phyloP scores from a whole-genome alignment of 495 filamentous ascomycete genomes.

The Penicillium coprophilum region DNA sequence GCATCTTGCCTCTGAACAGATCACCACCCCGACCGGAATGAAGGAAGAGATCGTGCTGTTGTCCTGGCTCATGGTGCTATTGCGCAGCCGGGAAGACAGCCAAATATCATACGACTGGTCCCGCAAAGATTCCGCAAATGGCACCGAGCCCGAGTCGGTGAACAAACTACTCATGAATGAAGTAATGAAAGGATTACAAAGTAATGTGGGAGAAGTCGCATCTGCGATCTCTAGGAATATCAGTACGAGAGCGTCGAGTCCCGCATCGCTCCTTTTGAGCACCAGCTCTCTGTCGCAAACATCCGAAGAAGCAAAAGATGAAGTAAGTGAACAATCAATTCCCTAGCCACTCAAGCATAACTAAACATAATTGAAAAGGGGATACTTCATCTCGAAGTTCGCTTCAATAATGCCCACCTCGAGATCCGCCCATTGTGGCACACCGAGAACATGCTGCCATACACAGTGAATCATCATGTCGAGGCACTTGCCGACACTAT shows the following conservation, averaged over 20 bases:
- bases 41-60: constrained; percentile 41
- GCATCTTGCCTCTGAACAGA: constrained; percentile 21
- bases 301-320: constrained; percentile 21
- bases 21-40: constrained; percentile 26
- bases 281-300: constrained; percentile 26
- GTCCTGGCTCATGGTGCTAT: constrained; percentile 46
- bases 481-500: constrained; percentile 34
- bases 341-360: neutral
- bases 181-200: constrained; percentile 29
- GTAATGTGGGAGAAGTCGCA: constrained; percentile 20
- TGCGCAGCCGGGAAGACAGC: constrained; percentile 39
- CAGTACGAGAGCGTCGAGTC: neutral
- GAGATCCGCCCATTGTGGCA: constrained; percentile 32
- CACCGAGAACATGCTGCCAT: constrained; percentile 31
- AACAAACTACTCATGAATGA: constrained; percentile 23
- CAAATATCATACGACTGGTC: constrained; percentile 41
- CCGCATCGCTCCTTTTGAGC: constrained; percentile 33
- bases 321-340: constrained; percentile 19
- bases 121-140: constrained; percentile 18
- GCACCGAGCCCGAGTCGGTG: neutral
- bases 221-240: constrained; percentile 25
- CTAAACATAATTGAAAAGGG: constrained; percentile 16
- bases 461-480: constrained; percentile 34
- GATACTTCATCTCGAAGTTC: constrained; percentile 30
- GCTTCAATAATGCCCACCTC: constrained; percentile 23